Base-by-base conservation (phyloP, 495 filamentous ascomycete species). In the Trichoderma orchidacearum region DNA sequence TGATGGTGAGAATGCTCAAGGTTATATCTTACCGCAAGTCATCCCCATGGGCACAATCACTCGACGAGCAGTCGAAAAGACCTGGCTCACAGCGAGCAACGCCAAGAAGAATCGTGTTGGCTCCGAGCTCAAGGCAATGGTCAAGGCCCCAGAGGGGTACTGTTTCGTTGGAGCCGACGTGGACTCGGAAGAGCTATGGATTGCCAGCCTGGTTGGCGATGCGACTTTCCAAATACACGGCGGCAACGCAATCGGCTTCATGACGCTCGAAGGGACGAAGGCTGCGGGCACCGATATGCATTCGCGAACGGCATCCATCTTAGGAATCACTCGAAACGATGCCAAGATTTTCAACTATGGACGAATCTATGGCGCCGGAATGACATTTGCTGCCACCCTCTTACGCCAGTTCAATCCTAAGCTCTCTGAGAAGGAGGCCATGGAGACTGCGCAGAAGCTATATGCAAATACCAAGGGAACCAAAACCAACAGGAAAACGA, bases 11-110 rank as follows among this genome's bases (percentile, higher is more conserved):
- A 64, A 30, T 30, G 56, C 45, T 11, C 56, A 53, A 12, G 93
- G 93, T 3, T 93, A 87, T 61, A 96, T 99, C 60, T 72, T 99
- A n/a, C 93, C 93, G n/a, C 93, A 99, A 63, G 71, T 99, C 54
- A 96, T 99, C 58, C 93, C 93, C 9, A 99, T 99, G 93, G 93
- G 93, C 13, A 99, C 93, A 17, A 86, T 99, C 56, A 99, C 93
- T n/a, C 80, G 93, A 34, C 83, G 93, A 59, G 90, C 93, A 0
- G 93, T 99, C 21, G 93, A 99, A 67, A 96, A 94, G 61, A 97
- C 93, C 0, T 99, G 93, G 93, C 79, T 99, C 35, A 99, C 93
- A 17, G 93, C 93, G 13, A 93, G 89, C 62, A 99, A 99, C 65
- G 94, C 93, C 5, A 99, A 97, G 65, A 76, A 76, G 56, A 96